These are phyloP conservation scores for Suhomyces sp. DNA, from an alignment of 805 yeast species.

Conservation along the genomic window DNA sequence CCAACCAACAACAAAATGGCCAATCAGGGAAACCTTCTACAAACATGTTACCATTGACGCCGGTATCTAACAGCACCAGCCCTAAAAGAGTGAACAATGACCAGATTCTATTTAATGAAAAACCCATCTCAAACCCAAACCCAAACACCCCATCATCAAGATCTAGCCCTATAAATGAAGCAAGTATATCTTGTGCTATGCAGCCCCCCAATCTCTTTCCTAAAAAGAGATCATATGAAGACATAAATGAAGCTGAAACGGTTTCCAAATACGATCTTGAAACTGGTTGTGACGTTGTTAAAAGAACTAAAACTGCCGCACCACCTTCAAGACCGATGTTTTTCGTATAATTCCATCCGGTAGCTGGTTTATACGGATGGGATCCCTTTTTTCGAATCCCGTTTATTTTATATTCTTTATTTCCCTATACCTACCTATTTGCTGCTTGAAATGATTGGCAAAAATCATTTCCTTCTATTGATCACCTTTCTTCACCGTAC, in stretches of 20 bases:
- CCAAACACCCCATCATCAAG: slow-evolving; percentile 9
- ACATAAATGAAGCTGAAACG: slow-evolving; percentile 4
- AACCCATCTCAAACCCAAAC: neutral
- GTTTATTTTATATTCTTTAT: neutral
- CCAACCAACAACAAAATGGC: slow-evolving; percentile 1
- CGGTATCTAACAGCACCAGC: slow-evolving; percentile 26
- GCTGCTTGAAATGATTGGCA: neutral
- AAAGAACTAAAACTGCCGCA: slow-evolving; percentile 21
- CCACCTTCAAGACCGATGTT: slow-evolving; percentile 14
- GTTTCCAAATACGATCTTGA: neutral
- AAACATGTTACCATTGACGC: slow-evolving; percentile 13
- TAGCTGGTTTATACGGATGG: neutral
- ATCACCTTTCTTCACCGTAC: neutral
- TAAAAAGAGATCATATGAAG: slow-evolving; percentile 15
- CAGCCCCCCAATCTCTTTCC: slow-evolving; percentile 10
- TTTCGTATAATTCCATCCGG: slow-evolving; percentile 11
- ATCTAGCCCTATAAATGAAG: slow-evolving; percentile 6
- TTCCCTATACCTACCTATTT: neutral
- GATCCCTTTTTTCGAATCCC: neutral
- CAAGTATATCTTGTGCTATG: slow-evolving; percentile 6
- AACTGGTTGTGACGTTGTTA: slow-evolving; percentile 15
- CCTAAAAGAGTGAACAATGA: slow-evolving; percentile 14
- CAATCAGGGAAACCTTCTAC: slow-evolving; percentile 1
- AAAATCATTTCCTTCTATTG: neutral
- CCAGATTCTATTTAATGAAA: slow-evolving; percentile 1